A percentile compares a stretch with the other conserved stretches of the same genome.
Conservation (phyloP, 164 flowering plant species). For the Warburgia ugandensis region DNA sequence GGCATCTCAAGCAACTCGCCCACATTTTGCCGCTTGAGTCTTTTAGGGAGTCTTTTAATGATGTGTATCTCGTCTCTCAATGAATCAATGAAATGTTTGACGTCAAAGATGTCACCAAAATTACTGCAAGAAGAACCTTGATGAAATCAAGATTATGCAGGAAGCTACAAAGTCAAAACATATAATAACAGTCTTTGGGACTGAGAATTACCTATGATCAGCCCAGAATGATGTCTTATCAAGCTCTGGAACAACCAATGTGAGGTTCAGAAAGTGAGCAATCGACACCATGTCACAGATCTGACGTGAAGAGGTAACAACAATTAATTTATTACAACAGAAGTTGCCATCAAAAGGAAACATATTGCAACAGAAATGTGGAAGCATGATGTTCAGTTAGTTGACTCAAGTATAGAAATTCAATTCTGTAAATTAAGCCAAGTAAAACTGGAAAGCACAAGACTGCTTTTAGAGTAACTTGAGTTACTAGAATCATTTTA, state of each 20-base stretch:
- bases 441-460: neutral
- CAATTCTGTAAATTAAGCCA: neutral
- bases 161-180: neutral
- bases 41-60: constrained; percentile 75
- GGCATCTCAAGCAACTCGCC: constrained; percentile 55
- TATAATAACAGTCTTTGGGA: neutral
- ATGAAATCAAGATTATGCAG: constrained; percentile 2
- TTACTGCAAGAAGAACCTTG: constrained; percentile 43
- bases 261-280: constrained; percentile 82
- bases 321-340: neutral
- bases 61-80: constrained; percentile 86
- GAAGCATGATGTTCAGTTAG: neutral
- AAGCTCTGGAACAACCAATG: constrained; percentile 92
- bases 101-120: constrained; percentile 87
- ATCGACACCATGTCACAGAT: constrained; percentile 98
- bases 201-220: constrained; percentile 68
- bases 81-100: constrained; percentile 77
- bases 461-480: neutral
- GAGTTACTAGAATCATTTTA: neutral
- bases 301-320: constrained; percentile 34
- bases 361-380: neutral
- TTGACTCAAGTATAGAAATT: neutral
- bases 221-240: constrained; percentile 98
- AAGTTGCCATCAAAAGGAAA: neutral
- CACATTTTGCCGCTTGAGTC: constrained; percentile 39